Percentiles rank a stretch among this genome's conserved stretches.
These are phyloP conservation scores for Purpureocillium takamizusanense DNA, from an alignment of 2,329 filamentous ascomycete genomes.

Conservation along the genomic window DNA sequence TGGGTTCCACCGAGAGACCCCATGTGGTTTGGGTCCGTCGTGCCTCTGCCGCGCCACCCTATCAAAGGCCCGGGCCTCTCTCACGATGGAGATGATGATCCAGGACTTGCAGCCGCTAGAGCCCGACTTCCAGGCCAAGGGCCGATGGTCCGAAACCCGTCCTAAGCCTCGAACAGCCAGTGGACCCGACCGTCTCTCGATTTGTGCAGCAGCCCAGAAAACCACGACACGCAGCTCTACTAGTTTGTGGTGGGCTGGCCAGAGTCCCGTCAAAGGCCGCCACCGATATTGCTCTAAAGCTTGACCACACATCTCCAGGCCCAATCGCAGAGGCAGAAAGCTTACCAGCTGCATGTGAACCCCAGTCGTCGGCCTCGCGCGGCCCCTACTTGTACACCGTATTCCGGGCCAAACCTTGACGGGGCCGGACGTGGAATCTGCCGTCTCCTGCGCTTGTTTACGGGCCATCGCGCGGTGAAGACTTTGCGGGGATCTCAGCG, in stretches of 20 bases:
- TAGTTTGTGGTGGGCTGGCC: background rate
- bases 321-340: background rate
- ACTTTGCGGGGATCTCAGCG: background rate
- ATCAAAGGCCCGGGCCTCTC: background rate
- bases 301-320: background rate
- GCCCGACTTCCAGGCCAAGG: conserved; percentile 3
- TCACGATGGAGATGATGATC: background rate
- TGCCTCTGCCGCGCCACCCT: background rate
- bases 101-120: conserved; percentile 1
- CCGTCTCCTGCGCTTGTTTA: no score
- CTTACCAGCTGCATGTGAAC: background rate
- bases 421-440: no score
- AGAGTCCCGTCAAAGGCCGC: background rate
- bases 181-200: background rate
- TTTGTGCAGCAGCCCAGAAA: no score
- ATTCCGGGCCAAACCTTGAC: background rate
- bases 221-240: no score
- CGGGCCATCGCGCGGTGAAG: no score
- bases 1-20: background rate
- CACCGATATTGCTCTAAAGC: background rate
- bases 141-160: conserved; percentile 2
- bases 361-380: background rate
- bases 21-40: background rate
- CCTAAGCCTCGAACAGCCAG: background rate
- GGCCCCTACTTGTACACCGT: background rate